Conservation (phyloP, 257 asterid species). For the Solanum sparsipilum region DNA sequence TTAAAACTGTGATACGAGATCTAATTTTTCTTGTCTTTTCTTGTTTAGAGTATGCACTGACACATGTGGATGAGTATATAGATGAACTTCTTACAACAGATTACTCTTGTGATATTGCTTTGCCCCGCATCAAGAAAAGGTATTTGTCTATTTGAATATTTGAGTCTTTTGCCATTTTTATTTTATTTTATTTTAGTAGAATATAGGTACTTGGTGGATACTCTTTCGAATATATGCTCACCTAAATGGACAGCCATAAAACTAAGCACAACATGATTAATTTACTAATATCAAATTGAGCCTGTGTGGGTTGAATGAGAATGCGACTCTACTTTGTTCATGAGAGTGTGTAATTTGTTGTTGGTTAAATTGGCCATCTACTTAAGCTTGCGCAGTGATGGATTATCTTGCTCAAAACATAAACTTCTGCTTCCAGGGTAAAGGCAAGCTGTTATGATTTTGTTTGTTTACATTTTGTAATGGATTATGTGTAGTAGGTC, state of each 20-base stretch:
- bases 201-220: not conserved
- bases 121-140: conserved; percentile 91
- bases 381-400: not conserved
- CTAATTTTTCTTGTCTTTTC: not conserved
- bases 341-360: not conserved
- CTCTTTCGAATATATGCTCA: not conserved
- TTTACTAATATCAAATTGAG: not conserved
- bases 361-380: not conserved
- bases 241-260: not conserved
- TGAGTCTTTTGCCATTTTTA: not conserved
- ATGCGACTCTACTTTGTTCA: not conserved
- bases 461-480: not conserved
- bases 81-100: conserved; percentile 82
- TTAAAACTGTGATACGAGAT: not conserved
- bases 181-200: not conserved
- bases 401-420: not conserved
- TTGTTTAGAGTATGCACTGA: conserved; percentile 48
- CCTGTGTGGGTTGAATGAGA: not conserved
- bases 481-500: not conserved
- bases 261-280: not conserved
- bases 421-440: not conserved
- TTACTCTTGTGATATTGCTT: conserved; percentile 82
- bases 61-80: conserved; percentile 82
- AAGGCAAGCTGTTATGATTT: not conserved
- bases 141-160: conserved; percentile 1